Conservation (phyloP, 768 basidiomycete genomes). For the Lactarius hengduanensis region DNA sequence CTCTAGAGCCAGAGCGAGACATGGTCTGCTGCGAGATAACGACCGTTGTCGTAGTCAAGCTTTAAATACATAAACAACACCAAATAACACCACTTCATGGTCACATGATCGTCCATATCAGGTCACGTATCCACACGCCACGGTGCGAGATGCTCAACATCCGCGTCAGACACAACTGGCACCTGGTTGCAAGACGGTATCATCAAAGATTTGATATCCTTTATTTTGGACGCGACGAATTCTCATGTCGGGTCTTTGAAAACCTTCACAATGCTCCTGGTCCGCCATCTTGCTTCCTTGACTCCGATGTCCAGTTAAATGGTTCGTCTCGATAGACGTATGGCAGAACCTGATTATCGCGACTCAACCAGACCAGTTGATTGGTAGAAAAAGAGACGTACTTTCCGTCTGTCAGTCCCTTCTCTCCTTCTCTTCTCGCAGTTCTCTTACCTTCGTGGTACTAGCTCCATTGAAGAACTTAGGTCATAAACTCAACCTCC, state of each 20-base stretch:
- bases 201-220: conserved; percentile 63
- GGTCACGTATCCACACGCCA: conserved; percentile 1
- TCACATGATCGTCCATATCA: conserved; percentile 8
- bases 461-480: conserved; percentile 70
- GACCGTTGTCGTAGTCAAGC: not conserved
- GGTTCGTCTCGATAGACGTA: conserved; percentile 52
- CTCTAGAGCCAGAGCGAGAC: conserved; percentile 18
- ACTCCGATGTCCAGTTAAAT: not conserved
- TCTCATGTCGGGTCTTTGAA: conserved; percentile 73
- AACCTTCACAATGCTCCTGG: conserved; percentile 64
- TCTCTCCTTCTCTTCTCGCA: not conserved
- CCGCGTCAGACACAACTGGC: not conserved
- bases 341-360: conserved; percentile 69
- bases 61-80: conserved; percentile 1
- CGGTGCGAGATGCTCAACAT: not conserved
- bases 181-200: conserved; percentile 8
- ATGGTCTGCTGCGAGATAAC: not conserved
- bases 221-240: conserved; percentile 87
- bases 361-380: conserved; percentile 66
- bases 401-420: conserved; percentile 53
- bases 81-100: conserved; percentile 13
- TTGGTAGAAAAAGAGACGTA: conserved; percentile 59
- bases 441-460: not conserved
- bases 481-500: conserved; percentile 52
- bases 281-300: conserved; percentile 33